Evolutionary conservation across 768 basidiomycete genomes (phyloP).

Genomic region (Naganishia kalamii): DNA sequence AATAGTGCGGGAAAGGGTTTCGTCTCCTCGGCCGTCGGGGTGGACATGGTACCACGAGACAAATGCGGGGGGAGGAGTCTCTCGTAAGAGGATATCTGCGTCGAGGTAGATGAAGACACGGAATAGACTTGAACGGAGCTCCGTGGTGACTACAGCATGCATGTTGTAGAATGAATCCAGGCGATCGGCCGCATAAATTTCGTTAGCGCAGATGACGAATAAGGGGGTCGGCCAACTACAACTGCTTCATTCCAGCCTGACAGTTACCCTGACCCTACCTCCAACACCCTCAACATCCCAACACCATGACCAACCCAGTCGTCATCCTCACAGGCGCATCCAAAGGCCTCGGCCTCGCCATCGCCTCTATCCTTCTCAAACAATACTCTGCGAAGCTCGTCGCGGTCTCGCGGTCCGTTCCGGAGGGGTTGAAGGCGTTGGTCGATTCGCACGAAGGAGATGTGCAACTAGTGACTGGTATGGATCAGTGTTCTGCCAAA

Average conservation of each 20-base stretch:
- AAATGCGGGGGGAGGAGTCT: no score
- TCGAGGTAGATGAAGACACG: no score
- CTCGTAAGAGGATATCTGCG: no score
- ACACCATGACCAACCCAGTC: constrained; percentile 2
- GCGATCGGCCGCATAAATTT: no score
- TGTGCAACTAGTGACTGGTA: constrained; percentile 55
- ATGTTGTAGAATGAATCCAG: no score
- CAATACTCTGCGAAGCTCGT: constrained; percentile 64
- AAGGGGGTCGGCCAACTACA: no score
- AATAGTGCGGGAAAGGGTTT: constrained; percentile 31
- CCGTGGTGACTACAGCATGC: no score
- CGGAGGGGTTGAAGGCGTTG: constrained; percentile 42
- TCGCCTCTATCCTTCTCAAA: constrained; percentile 60
- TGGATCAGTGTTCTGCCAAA: neutral
- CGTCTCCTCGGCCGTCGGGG: neutral
- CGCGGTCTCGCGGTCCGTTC: constrained; percentile 55
- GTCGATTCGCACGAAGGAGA: constrained; percentile 45
- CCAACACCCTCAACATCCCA: no score
- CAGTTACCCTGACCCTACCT: no score
- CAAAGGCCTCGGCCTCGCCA: constrained; percentile 72
- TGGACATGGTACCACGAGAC: neutral
- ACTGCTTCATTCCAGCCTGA: no score
- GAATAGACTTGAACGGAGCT: no score
- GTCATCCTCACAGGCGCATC: constrained; percentile 59
- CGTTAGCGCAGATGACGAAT: no score